phyloP scores from a whole-genome alignment of 2,329 filamentous ascomycete genomes.

The Fusarium anguioides region DNA sequence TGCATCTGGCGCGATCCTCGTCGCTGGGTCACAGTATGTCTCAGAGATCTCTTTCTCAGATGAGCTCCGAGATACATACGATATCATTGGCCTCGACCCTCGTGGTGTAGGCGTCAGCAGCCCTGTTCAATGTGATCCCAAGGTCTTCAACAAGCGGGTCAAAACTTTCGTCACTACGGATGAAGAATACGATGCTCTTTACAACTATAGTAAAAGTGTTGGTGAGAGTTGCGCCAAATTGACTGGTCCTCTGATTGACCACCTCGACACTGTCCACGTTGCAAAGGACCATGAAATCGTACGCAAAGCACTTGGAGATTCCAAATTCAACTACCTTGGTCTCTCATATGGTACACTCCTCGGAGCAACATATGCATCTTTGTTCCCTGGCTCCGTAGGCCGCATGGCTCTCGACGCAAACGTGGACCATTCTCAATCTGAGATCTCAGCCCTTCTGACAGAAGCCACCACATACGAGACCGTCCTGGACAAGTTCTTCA shows the following conservation, averaged over 20 bases:
- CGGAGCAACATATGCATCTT: slow-evolving; percentile 48
- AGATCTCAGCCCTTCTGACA: slow-evolving; percentile 22
- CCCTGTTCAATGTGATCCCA: slow-evolving; percentile 53
- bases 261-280: slow-evolving; percentile 40
- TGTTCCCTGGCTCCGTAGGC: slow-evolving; percentile 44
- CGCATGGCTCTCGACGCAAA: slow-evolving; percentile 46
- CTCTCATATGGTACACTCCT: slow-evolving; percentile 53
- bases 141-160: slow-evolving; percentile 37
- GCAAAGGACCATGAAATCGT: slow-evolving; percentile 42
- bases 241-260: slow-evolving; percentile 38
- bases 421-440: slow-evolving; percentile 41
- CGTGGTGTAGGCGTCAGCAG: slow-evolving; percentile 56
- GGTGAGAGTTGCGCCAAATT: slow-evolving; percentile 40
- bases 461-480: slow-evolving; percentile 33
- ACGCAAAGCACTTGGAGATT: slow-evolving; percentile 32
- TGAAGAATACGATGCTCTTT: slow-evolving; percentile 18
- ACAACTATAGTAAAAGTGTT: slow-evolving; percentile 25
- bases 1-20: slow-evolving; percentile 6
- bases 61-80: slow-evolving; percentile 47
- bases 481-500: slow-evolving; percentile 35
- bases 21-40: slow-evolving; percentile 21
- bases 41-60: slow-evolving; percentile 19
- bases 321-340: slow-evolving; percentile 50
- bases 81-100: slow-evolving; percentile 58
- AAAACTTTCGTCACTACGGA: slow-evolving; percentile 18